Base-by-base conservation (phyloP, 2,329 filamentous ascomycete genomes). In the Fusarium pseudonygamai region DNA sequence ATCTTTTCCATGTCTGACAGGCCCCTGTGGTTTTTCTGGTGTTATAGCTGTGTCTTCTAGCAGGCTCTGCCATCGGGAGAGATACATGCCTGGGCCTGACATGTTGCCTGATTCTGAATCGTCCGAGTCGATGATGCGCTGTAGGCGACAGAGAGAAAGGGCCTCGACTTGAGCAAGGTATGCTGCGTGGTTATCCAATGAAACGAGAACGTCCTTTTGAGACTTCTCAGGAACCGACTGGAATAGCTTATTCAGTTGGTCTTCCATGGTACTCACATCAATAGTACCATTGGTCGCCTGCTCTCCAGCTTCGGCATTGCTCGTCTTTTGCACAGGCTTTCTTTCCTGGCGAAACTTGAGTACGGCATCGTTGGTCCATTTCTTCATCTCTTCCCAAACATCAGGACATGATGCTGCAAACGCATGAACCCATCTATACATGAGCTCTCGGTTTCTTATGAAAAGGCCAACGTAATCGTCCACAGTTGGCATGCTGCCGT, bases 401-500 rank as follows among this genome's bases (percentile, higher is more conserved):
- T 92, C 90, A 0, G 91, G 90, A 37, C 92, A 93, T 37, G 91
- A 91, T 71, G 88, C 89, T 8, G 89, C 89, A 15, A 93, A 85
- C 60, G 92, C 89, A 73, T 95, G 92, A 7, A 95, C 79, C 84
- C 93, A 95, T 58, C 87, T 89, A 82, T 94, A 93, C 50, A 90
- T 82, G 6, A 90, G 85, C 3, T 85, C 83, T 42, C 90, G 87
- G 75, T 95, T 92, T 60, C 89, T 88, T 71, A 87, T 87, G 20
- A 95, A 82, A 3, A 96, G 81, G 20, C 86, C 82, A 14, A 94
- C 90, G 71, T 91, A 96, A 76, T 95, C 93, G 71, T 93, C 90
- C 2, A 95, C 91, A 0, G 88, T 90, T 0, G 92, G 89, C 47
- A 83, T 76, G n/a, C 58, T 74, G 1, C 63, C 73, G 0, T 69